A percentile compares a stretch with the other conserved stretches of the same genome.
These are phyloP conservation scores for Fomitopsis schrenkii DNA, from an alignment of 1,284 basidiomycete genomes.

Conservation along the genomic window DNA sequence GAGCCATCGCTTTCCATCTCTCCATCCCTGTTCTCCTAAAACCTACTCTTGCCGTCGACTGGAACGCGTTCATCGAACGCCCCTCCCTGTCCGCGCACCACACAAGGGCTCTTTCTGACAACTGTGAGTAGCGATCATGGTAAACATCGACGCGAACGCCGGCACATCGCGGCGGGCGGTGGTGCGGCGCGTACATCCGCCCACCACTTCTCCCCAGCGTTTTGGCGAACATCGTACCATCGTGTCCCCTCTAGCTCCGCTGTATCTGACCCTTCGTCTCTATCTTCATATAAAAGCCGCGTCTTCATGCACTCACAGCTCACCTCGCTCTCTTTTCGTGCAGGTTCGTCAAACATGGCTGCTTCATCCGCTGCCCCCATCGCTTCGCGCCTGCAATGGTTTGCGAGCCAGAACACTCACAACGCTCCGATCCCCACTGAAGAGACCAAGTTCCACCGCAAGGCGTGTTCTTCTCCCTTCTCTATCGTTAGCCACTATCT, in stretches of 20 bases:
- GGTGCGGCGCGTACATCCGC: not conserved
- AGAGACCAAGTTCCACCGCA: conserved; percentile 83
- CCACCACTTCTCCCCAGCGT: not conserved
- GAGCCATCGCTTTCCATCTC: not conserved
- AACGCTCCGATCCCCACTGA: conserved; percentile 65
- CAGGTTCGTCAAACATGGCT: conserved; percentile 16
- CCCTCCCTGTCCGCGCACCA: not conserved
- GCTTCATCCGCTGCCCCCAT: conserved; percentile 34
- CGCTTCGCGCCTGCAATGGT: conserved; percentile 89
- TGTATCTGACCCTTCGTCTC: not conserved
- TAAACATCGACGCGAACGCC: not conserved
- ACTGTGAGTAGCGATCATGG: not conserved
- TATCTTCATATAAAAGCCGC: conserved; percentile 6
- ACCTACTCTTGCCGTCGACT: not conserved
- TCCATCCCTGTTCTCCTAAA: not conserved
- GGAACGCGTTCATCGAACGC: not conserved
- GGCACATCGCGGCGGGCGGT: not conserved
- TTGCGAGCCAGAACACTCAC: conserved; percentile 74
- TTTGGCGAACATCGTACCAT: conserved; percentile 16
- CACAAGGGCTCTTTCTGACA: not conserved
- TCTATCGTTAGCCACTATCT: conserved; percentile 5
- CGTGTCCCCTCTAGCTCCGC: conserved; percentile 30
- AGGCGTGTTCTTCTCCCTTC: conserved; percentile 49
- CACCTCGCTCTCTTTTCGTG: conserved; percentile 6
- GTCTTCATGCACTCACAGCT: conserved; percentile 8